Base-by-base conservation (phyloP, 345 rosid species). In the Bruguiera parviflora region DNA sequence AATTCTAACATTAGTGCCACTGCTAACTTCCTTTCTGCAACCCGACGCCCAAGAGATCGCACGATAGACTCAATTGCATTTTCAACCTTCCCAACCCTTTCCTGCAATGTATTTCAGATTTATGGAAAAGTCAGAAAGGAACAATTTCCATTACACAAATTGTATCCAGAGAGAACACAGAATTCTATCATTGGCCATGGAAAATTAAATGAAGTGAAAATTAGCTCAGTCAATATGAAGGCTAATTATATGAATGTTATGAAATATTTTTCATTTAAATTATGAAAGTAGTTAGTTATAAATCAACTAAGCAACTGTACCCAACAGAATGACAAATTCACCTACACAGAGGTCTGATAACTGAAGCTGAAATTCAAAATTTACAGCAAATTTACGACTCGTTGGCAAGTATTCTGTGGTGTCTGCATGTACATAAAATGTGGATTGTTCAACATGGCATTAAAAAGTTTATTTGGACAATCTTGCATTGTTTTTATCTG, bases 31-130 rank as follows among this genome's bases (percentile, higher is more conserved):
- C 86, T 76, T 75, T 86, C 93, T 57, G 76, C 84, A 19, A 51
- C 65, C 28, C 85, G 85, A 28, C 93, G 85, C 43, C 87, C 88
- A 67, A 88, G 86, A 46, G 76, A 88, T 53, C 82, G 80, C 59
- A 84, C 93, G n/a, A 84, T 79, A 63, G 46, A 75, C 61, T 82
- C 86, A 33, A 88, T 82, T 28, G 86, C 84, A 22, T 77, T 67
- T 58, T 77, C 78, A 70, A 66, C 81, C 52, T 71, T 66, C 27
- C 76, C 82, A 52, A 88, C 66, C 78, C 87, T 84, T 82, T 82
- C 89, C 93, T 88, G 83, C 79, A 78, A 69, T 56, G 68, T 47
- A 58, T 72, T 69, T 24, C 46, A 59, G 57, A 64, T 58, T 59
- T 66, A 53, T 31, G 59, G 43, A 67, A 37, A 75, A 51, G 46